Conservation (phyloP, 2,329 filamentous ascomycete species). For the Colletotrichum eremochloae region DNA sequence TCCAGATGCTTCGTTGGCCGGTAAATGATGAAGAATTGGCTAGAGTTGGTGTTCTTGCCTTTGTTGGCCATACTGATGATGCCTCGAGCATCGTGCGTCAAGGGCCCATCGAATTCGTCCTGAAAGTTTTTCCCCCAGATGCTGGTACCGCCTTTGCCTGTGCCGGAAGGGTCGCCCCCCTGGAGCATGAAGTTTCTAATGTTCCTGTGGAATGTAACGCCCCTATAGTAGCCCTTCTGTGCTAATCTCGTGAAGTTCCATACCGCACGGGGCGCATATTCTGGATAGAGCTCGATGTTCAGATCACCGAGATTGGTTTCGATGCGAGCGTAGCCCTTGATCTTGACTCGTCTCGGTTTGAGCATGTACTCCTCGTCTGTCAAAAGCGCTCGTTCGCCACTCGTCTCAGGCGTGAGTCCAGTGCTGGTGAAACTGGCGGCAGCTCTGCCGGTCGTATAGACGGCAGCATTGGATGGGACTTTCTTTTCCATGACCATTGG, state of each 20-base stretch:
- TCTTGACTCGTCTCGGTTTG: constrained; percentile 87
- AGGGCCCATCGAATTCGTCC: constrained; percentile 91
- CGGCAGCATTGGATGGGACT: constrained; percentile 84
- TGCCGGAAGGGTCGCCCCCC: constrained; percentile 93
- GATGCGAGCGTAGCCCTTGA: constrained; percentile 91
- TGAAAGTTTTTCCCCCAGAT: constrained; percentile 96
- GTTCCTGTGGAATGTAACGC: constrained; percentile 89
- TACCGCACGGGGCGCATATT: constrained; percentile 91
- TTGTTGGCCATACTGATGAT: constrained; percentile 97
- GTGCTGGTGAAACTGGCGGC: constrained; percentile 97
- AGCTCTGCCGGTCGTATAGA: constrained; percentile 90
- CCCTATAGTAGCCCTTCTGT: constrained; percentile 90
- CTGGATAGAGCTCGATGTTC: constrained; percentile 90
- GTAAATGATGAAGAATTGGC: constrained; percentile 95
- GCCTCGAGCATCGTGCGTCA: constrained; percentile 85
- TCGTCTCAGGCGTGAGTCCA: constrained; percentile 91
- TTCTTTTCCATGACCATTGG: constrained; percentile 70
- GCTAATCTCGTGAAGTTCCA: constrained; percentile 96
- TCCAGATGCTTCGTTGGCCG: constrained; percentile 87
- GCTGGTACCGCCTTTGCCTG: constrained; percentile 88
- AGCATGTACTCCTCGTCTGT: constrained; percentile 98
- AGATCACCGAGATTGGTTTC: constrained; percentile 87
- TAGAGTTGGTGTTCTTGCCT: constrained; percentile 96
- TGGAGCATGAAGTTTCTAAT: constrained; percentile 99
- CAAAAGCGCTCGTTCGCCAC: constrained; percentile 85